Conservation (phyloP, 106 monocot species). For the Dendrobium officinale region DNA sequence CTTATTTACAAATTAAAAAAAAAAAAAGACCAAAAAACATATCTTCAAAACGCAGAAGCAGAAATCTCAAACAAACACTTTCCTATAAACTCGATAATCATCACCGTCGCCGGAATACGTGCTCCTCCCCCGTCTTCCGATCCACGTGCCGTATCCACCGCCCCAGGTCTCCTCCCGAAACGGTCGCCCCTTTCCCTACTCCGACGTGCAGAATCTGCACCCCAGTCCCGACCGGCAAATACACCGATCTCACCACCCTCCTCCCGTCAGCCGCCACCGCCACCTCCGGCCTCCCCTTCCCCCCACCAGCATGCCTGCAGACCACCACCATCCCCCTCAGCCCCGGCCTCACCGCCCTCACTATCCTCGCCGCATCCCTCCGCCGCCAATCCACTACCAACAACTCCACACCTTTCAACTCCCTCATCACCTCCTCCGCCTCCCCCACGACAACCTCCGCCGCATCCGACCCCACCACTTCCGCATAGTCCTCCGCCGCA, state of each 20-base stretch:
- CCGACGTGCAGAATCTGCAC: slow-evolving; percentile 83
- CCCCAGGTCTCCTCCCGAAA: slow-evolving; percentile 6
- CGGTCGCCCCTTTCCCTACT: slow-evolving; percentile 58
- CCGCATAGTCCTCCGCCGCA: slow-evolving; percentile 11
- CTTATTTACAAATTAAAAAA: background rate
- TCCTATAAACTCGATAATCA: too few relatives aligned
- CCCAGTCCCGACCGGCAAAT: slow-evolving; percentile 58
- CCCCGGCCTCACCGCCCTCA: slow-evolving; percentile 46
- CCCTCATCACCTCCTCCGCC: slow-evolving; percentile 30
- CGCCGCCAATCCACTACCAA: slow-evolving; percentile 64
- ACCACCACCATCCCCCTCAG: slow-evolving; percentile 71
- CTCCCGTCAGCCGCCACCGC: slow-evolving; percentile 14
- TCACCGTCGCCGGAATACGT: slow-evolving; percentile 39
- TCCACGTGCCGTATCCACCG: slow-evolving; percentile 75
- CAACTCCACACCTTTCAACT: slow-evolving; percentile 50
- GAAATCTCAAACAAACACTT: background rate
- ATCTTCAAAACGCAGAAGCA: background rate
- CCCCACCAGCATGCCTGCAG: slow-evolving; percentile 20
- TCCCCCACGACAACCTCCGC: slow-evolving; percentile 16
- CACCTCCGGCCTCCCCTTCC: background rate
- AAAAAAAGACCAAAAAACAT: background rate
- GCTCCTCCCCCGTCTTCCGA: slow-evolving; percentile 56
- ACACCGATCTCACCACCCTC: slow-evolving; percentile 64
- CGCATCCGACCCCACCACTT: background rate
- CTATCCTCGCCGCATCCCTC: slow-evolving; percentile 38